Percentiles rank a stretch among this genome's conserved stretches.
These are phyloP conservation scores for Suillus brevipes DNA, from an alignment of 768 basidiomycete species.

Conservation along the genomic window DNA sequence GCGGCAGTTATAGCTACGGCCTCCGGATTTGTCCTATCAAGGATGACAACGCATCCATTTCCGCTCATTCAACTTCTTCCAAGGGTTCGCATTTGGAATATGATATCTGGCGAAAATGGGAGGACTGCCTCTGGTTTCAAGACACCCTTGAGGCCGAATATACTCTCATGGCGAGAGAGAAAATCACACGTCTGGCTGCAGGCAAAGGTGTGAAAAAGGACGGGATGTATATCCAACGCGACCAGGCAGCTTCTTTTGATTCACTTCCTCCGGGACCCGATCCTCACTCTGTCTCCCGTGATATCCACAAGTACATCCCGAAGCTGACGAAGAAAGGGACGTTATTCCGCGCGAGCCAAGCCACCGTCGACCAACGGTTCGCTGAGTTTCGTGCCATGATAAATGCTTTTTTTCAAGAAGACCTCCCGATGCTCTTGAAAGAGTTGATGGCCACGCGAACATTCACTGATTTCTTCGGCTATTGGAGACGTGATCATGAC, in stretches of 20 bases:
- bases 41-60: constrained; percentile 31
- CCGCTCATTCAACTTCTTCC: constrained; percentile 27
- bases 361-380: constrained; percentile 63
- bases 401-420: constrained; percentile 54
- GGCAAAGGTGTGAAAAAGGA: constrained; percentile 78
- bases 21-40: constrained; percentile 55
- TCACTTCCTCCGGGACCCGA: constrained; percentile 84
- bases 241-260: constrained; percentile 80
- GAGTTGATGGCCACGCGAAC: constrained; percentile 60
- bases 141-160: constrained; percentile 69
- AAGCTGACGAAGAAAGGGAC: constrained; percentile 69
- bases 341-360: constrained; percentile 69
- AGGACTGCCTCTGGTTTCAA: constrained; percentile 80
- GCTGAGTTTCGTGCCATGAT: constrained; percentile 61
- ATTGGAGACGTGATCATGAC: constrained; percentile 75
- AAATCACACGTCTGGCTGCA: constrained; percentile 62
- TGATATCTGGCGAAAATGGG: constrained; percentile 80
- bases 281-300: constrained; percentile 67
- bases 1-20: constrained; percentile 56
- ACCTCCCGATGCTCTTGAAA: constrained; percentile 62
- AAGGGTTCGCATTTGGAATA: constrained; percentile 48
- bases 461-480: constrained; percentile 76
- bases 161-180: constrained; percentile 57
- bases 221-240: constrained; percentile 66
- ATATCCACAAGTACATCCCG: constrained; percentile 68